These are phyloP conservation scores for Drechslerella stenobrocha DNA, from an alignment of 2,329 filamentous ascomycete species.

Conservation along the genomic window DNA sequence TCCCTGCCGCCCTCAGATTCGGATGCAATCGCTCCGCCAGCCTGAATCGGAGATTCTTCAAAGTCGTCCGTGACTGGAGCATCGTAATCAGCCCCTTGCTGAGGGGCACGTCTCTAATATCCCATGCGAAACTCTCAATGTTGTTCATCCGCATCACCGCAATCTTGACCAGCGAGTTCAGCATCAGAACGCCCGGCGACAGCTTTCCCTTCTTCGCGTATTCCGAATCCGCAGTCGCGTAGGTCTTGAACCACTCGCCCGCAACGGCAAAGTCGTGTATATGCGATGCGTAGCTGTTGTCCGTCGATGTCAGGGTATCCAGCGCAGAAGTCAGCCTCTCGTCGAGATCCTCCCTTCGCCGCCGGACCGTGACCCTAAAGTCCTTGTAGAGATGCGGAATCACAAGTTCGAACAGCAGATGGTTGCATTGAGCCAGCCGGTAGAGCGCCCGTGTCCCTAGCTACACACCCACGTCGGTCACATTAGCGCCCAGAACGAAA, in stretches of 20 bases:
- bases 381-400: constrained; percentile 48
- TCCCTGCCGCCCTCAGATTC: constrained; percentile 42
- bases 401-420: constrained; percentile 48
- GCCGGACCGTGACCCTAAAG: constrained; percentile 46
- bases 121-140: constrained; percentile 47
- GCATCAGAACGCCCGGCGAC: constrained; percentile 46
- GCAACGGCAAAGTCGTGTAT: constrained; percentile 47
- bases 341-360: constrained; percentile 44
- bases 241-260: constrained; percentile 47
- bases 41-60: constrained; percentile 45
- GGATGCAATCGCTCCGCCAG: constrained; percentile 43
- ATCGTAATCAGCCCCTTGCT: constrained; percentile 45
- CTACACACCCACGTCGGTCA: constrained; percentile 5
- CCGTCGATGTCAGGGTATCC: constrained; percentile 42
- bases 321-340: constrained; percentile 43
- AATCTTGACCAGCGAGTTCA: constrained; percentile 48
- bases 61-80: constrained; percentile 39
- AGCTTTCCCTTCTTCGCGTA: constrained; percentile 48
- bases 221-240: constrained; percentile 38
- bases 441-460: constrained; percentile 43
- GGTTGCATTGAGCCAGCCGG: constrained; percentile 46
- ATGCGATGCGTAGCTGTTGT: constrained; percentile 45
- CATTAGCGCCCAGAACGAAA: background rate
- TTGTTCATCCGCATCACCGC: constrained; percentile 47
- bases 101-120: constrained; percentile 44